Evolutionary conservation across 768 basidiomycete species (phyloP).

Genomic region (Gloeostereum incarnatum): DNA sequence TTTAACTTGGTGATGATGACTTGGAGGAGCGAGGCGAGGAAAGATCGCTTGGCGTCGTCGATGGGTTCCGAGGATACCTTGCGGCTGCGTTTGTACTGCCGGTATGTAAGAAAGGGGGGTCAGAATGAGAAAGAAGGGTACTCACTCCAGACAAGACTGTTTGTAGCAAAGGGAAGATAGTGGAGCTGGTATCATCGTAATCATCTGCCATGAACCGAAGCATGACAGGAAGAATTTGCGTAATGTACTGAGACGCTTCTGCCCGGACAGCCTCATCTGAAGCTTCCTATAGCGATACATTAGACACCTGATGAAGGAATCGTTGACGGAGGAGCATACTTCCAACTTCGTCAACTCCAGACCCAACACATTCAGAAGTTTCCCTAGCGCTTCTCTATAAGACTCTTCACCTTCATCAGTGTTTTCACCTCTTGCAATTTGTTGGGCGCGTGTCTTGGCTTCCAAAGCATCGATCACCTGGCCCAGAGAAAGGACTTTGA

Average conservation of each 20-base stretch:
- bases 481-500: conserved; percentile 82
- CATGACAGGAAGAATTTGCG: conserved; percentile 69
- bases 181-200: conserved; percentile 81
- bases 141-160: conserved; percentile 67
- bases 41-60: conserved; percentile 60
- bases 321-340: conserved; percentile 17
- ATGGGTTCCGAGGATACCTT: conserved; percentile 53
- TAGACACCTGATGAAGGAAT: neutral
- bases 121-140: conserved; percentile 9
- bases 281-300: conserved; percentile 36
- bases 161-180: conserved; percentile 76
- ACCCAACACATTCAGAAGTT: conserved; percentile 73
- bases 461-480: conserved; percentile 79
- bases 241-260: conserved; percentile 57
- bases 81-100: conserved; percentile 74
- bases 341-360: conserved; percentile 73
- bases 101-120: conserved; percentile 3
- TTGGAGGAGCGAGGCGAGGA: conserved; percentile 69
- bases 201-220: conserved; percentile 86
- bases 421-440: conserved; percentile 53
- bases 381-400: conserved; percentile 84
- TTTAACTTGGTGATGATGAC: conserved; percentile 83
- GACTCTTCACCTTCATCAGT: conserved; percentile 85
- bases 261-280: conserved; percentile 46
- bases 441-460: conserved; percentile 59